Evolutionary conservation across 2,329 filamentous ascomycete species (phyloP), one percentile per base, ranked within the genome.

Genomic region (Periconia sp.): DNA sequence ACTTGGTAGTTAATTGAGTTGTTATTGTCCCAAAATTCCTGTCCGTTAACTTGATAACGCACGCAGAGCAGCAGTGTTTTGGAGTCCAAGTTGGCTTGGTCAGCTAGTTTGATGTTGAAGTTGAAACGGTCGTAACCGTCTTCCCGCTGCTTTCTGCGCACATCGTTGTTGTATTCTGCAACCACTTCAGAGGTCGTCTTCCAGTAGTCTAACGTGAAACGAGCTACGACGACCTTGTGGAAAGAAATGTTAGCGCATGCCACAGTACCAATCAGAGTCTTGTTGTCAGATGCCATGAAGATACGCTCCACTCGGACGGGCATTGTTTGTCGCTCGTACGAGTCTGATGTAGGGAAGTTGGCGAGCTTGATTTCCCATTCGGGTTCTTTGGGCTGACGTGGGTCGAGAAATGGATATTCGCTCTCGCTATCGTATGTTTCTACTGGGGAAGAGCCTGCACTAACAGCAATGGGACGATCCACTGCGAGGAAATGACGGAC

Each of bases 131-230:
- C 94, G 63, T 88, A 88, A 45, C 88, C 86, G 62, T 88, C 81
- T 19, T 84, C 77, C 3, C 78, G 79, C 41, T 88, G 84, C 61
- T 84, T 84, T 27, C 85, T 85, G 42, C 86, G 85, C 44, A 93
- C 83, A 75, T 94, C 90, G 57, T 90, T 85, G 71, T 87, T 88
- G 77, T 85, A 99, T 65, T 97, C 92, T n/a, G 91, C 93, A 37
- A 83, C 82, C 1, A 97, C 89, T 71, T 99, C 94, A 0, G 94
- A 99, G 0, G 92, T 95, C 0, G 94, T 99, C 81, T 96, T 96
- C 94, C 94, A 99, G 77, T 96, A 94, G 74, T 99, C 94, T 45
- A 97, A 83, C 0, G 94, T 99, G 74, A 99, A 99, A 47, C 94
- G 86, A 72, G 91, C 93, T n/a, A 89, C 86, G 50, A 99, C 91